A percentile compares a stretch with the other conserved stretches of the same genome.
Evolutionary conservation across 129 eudicot genomes (phyloP).

Genomic region (Lonicera japonica): DNA sequence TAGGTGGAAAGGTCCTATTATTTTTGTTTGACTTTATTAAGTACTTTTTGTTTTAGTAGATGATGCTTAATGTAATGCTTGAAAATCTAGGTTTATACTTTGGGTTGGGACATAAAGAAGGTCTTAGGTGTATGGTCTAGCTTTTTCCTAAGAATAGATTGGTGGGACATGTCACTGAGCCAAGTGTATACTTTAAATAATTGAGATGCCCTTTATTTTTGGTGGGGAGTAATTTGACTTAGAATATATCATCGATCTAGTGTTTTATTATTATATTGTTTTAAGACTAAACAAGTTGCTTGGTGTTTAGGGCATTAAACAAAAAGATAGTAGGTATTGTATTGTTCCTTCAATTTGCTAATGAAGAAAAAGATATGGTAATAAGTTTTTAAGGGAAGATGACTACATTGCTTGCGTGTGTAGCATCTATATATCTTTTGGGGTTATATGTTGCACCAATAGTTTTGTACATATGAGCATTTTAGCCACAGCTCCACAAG

Average conservation of each 20-base stretch:
- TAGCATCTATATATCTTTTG: conserved; percentile 9
- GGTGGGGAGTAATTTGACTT: conserved; percentile 23
- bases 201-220: not conserved
- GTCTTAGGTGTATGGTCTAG: not conserved
- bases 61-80: not conserved
- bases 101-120: not conserved
- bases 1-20: no score
- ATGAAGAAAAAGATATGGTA: conserved; percentile 1
- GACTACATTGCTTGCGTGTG: conserved; percentile 31
- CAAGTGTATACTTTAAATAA: conserved; percentile 1
- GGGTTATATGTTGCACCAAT: not conserved
- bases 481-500: not conserved
- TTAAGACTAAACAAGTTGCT: not conserved
- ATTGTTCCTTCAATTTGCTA: conserved; percentile 1
- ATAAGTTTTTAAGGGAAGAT: conserved; percentile 1
- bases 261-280: not conserved
- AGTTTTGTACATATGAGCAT: not conserved
- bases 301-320: not conserved
- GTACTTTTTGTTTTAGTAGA: no score
- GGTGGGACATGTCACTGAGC: conserved; percentile 27
- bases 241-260: not conserved
- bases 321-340: not conserved
- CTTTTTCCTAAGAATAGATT: conserved; percentile 3
- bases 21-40: no score
- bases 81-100: not conserved